Evolutionary conservation across 2,329 filamentous ascomycete species (phyloP).

Genomic region (Dissoconium aciculare): DNA sequence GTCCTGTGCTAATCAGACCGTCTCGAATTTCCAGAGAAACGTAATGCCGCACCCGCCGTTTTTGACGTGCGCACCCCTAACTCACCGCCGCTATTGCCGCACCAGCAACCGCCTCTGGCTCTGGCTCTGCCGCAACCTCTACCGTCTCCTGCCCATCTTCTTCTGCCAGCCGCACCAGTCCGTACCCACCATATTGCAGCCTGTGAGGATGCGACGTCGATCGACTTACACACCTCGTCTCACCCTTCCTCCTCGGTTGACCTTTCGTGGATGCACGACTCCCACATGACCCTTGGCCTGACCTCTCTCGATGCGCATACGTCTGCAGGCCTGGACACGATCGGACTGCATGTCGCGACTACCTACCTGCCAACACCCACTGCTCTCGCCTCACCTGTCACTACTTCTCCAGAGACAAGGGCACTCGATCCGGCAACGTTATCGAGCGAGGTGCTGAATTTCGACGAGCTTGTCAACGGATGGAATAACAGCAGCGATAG

Average conservation of each 20-base stretch:
- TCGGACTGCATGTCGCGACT: neutral
- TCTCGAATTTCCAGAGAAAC: neutral
- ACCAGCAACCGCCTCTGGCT: constrained; percentile 1
- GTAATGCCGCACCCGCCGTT: neutral
- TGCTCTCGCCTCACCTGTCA: constrained; percentile 1
- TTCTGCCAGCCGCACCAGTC: constrained; percentile 1
- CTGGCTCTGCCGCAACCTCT: constrained; percentile 1
- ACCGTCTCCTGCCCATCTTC: neutral
- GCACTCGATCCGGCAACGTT: constrained; percentile 1
- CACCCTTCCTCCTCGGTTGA: constrained; percentile 1
- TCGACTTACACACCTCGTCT: constrained; percentile 1
- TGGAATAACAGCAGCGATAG: constrained; percentile 1
- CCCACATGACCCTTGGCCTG: constrained; percentile 1
- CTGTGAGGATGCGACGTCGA: constrained; percentile 1
- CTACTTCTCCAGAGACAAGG: neutral
- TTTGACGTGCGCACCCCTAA: neutral
- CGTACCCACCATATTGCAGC: neutral
- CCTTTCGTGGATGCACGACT: constrained; percentile 1
- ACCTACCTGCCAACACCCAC: neutral
- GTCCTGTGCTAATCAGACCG: constrained; percentile 1
- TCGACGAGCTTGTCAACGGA: constrained; percentile 1
- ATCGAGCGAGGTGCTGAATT: neutral
- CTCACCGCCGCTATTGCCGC: constrained; percentile 1
- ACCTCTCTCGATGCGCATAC: constrained; percentile 1
- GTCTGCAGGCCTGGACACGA: constrained; percentile 1